Evolutionary conservation across 1,139 yeast genomes (phyloP).

Genomic region (Yamadazyma mexicana): DNA sequence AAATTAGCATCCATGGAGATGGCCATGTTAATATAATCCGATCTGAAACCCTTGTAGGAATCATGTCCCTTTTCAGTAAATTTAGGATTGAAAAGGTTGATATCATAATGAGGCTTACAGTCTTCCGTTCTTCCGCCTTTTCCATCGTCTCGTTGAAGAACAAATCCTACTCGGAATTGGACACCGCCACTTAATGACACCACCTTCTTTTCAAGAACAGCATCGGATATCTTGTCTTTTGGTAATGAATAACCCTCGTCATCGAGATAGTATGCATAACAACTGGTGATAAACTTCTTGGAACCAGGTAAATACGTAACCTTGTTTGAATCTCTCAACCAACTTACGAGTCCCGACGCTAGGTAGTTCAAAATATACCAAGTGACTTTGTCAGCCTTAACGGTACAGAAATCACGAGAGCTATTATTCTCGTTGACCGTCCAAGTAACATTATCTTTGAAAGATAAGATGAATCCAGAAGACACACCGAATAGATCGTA

Average conservation of each 20-base stretch:
- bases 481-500: constrained; percentile 40
- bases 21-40: constrained; percentile 44
- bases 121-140: constrained; percentile 47
- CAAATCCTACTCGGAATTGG: constrained; percentile 55
- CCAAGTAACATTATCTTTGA: constrained; percentile 41
- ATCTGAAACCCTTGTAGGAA: constrained; percentile 41
- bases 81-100: constrained; percentile 64
- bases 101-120: constrained; percentile 70
- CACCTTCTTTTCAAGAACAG: constrained; percentile 47
- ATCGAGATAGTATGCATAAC: constrained; percentile 54
- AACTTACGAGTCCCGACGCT: constrained; percentile 55
- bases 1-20: constrained; percentile 56
- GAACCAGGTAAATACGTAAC: constrained; percentile 47
- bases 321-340: constrained; percentile 55
- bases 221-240: constrained; percentile 1
- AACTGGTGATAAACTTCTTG: constrained; percentile 42
- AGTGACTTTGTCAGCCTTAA: constrained; percentile 35
- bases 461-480: constrained; percentile 42
- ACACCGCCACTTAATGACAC: constrained; percentile 64
- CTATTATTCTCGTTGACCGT: constrained; percentile 42
- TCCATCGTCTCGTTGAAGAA: constrained; percentile 48
- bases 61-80: constrained; percentile 45
- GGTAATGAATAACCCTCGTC: constrained; percentile 15
- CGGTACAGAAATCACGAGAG: constrained; percentile 36
- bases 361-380: constrained; percentile 64